Base-by-base conservation (phyloP, 495 filamentous ascomycete genomes). In the Neurospora intermedia region DNA sequence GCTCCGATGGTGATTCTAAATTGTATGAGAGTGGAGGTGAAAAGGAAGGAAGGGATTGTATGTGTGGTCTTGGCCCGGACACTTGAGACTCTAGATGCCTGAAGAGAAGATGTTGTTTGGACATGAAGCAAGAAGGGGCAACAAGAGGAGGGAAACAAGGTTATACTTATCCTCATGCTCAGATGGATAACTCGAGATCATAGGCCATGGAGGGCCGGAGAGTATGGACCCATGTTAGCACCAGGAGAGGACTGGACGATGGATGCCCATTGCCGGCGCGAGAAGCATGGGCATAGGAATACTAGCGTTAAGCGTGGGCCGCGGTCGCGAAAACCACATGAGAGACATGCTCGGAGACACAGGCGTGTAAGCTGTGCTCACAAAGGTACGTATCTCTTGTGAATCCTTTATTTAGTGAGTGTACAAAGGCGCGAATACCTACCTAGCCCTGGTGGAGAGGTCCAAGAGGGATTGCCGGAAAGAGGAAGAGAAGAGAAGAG, bases 201-300 rank as follows among this genome's bases (percentile, higher is more conserved):
- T 81, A 81, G 80, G 82, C 78, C 77, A 72, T 74, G 74, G 78
- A 73, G 73, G 79, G 79, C 80, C 82, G 82, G 78, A 72, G 74
- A 74, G 18, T 59, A 74, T 77, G 77, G 80, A 70, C 78, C 78
- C 78, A 80, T 74, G 79, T 77, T 78, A 1, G 78, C 77, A 77
- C 48, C 75, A 76, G 72, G 75, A 75, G 75, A 73, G 71, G 74
- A 74, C 76, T 71, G 71, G 69, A 43, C 35, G 71, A 70, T 70
- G 72, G 46, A 76, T 16, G 27, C 62, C 75, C 77, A 76, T 43
- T 73, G 70, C 73, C 73, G 76, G 69, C 73, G 78, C 77, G 78
- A 73, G 66, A 73, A 70, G 39, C 45, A 66, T 73, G 54, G 62
- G 41, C 48, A 73, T 75, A 46, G 54, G 48, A 54, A 73, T 66